A percentile compares a stretch with the other conserved stretches of the same genome.
Evolutionary conservation across 2,329 filamentous ascomycete genomes (phyloP).

Genomic region (Cladorrhinum sp.): DNA sequence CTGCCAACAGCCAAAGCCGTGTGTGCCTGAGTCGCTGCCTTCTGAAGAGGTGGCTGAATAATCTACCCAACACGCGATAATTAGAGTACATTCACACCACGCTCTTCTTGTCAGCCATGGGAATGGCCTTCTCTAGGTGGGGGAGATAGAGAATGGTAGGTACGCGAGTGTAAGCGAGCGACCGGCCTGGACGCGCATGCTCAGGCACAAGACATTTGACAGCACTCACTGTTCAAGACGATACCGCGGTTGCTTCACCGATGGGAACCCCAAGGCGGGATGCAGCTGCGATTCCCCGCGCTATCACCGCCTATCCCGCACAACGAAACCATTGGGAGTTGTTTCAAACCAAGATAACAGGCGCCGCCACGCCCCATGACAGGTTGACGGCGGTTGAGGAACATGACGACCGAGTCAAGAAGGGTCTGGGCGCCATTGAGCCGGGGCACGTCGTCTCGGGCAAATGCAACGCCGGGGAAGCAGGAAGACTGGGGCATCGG

Average conservation of each 20-base stretch:
- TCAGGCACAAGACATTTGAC: slow-evolving; percentile 1
- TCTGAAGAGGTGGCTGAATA: slow-evolving; percentile 5
- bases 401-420: neutral
- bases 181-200: neutral
- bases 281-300: neutral
- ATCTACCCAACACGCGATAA: slow-evolving; percentile 16
- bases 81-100: slow-evolving; percentile 20
- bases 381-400: neutral
- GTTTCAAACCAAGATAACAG: slow-evolving; percentile 7
- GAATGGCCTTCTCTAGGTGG: slow-evolving; percentile 11
- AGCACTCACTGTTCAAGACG: neutral
- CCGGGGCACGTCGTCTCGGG: neutral
- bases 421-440: neutral
- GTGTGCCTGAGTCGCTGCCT: neutral
- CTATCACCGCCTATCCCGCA: neutral
- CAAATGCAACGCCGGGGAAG: slow-evolving; percentile 17
- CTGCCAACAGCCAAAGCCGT: neutral
- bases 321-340: neutral
- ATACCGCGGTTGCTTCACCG: neutral
- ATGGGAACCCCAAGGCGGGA: neutral
- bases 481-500: slow-evolving; percentile 5
- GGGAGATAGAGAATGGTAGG: neutral
- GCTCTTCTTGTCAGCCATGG: slow-evolving; percentile 10
- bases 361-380: neutral
- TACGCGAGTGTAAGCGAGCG: slow-evolving; percentile 6